Conservation (phyloP, 805 yeast species). For the Wickerhamia fluorescens region DNA sequence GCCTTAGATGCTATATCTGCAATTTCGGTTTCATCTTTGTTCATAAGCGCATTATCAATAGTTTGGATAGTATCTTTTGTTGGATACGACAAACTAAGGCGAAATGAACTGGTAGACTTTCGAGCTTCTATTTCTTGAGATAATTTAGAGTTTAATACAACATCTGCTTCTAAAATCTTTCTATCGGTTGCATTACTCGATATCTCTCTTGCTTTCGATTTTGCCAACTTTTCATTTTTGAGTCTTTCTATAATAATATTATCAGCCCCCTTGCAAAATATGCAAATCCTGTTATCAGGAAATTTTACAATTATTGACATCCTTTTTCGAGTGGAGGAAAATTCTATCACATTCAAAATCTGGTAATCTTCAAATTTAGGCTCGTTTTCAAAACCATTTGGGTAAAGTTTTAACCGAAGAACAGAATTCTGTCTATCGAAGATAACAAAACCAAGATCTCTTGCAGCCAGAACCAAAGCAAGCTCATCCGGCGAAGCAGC, state of each 20-base stretch:
- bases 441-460: slow-evolving; percentile 90
- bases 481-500: slow-evolving; percentile 96
- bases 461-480: slow-evolving; percentile 89
- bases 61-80: slow-evolving; percentile 25
- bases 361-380: slow-evolving; percentile 66
- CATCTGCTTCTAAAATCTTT: slow-evolving; percentile 70
- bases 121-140: slow-evolving; percentile 27
- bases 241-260: slow-evolving; percentile 76
- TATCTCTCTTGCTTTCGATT: slow-evolving; percentile 58
- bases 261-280: slow-evolving; percentile 95
- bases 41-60: slow-evolving; percentile 43
- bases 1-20: slow-evolving; percentile 47
- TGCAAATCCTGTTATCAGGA: slow-evolving; percentile 68
- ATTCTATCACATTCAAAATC: slow-evolving; percentile 76
- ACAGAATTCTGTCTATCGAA: slow-evolving; percentile 55
- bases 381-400: slow-evolving; percentile 64
- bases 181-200: slow-evolving; percentile 51
- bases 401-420: slow-evolving; percentile 69
- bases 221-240: slow-evolving; percentile 50
- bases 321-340: slow-evolving; percentile 80
- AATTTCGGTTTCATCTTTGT: slow-evolving; percentile 44
- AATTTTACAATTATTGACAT: slow-evolving; percentile 83
- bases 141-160: slow-evolving; percentile 51
- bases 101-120: slow-evolving; percentile 26
- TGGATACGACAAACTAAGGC: slow-evolving; percentile 15